Evolutionary conservation across 345 rosid species (phyloP), one percentile per base, ranked within the genome.

Genomic region (Tarenaya hassleriana): DNA sequence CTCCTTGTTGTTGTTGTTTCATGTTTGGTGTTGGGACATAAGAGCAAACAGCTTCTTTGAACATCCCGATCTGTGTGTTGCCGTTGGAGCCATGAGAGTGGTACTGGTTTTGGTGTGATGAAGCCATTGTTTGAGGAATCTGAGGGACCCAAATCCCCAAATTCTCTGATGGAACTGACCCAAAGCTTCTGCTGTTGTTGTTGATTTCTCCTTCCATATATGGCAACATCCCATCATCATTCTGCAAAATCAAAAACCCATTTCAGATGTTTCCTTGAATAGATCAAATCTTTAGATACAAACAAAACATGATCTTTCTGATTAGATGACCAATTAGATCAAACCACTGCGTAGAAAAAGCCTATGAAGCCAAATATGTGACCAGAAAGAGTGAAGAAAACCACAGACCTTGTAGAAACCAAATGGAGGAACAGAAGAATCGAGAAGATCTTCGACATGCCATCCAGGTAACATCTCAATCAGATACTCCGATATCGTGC

Each of bases 381-480:
- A 24, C 29, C 29, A 2, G 5, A 24, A 24, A 24, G 3, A 24
- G 29, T 2, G 29, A 10, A 24, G 16, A 44, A 32, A 42, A 42
- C 35, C 40, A 58, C 87, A 64, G 71, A 91, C 96, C 96, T 87
- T 76, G 52, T 56, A 71, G 83, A 84, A 79, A 58, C 81, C 89
- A 51, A 68, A 75, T 43, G 88, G 61, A 61, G 75, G 67, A 50
- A 79, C 62, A 19, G 88, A 62, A 14, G 82, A 70, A 60, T 84
- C 88, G 5, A 91, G 87, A 16, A 91, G 64, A 44, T 84, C 95
- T 46, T 91, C 95, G 10, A 86, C 86, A 43, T 79, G 92, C 96
- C 98, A 91, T 16, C 98, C 92, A 7, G 96, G 96, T 16, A 84
- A 73, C 60, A 66, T 80, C 69, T 91, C 95, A 19, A 86, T 86